Base-by-base conservation (phyloP, 75 land plant species). In the Selaginella moellendorffii region DNA sequence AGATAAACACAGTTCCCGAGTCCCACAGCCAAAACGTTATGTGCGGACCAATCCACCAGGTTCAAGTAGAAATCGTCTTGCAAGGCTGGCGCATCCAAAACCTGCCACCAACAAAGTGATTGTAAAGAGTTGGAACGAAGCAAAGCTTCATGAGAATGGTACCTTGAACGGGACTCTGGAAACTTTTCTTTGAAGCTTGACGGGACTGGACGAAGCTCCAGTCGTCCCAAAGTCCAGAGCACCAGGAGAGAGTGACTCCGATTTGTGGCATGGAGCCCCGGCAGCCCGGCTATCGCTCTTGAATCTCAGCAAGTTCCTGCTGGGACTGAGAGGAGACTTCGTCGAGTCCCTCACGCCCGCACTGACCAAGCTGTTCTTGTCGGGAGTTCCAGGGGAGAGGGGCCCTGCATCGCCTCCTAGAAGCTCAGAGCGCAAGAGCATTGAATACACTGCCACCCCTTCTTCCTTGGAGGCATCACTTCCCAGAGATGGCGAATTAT, bases 1-100 rank as follows among this genome's bases (percentile, higher is more conserved):
- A 95, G 78, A 68, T 95, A 95, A 24, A 95, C 99, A 78, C 88
- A 95, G 46, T 90, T 86, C 22, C 99, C 97, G 65, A 95, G 70
- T 2, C 59, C 59, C 8, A 56, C 59, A 21, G 59, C 59, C n/a
- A 56, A 19, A 2, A 56, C 59, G n/a, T 56, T 56, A 19, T 56
- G 59, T 21, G 59, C 19, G 8, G 59, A 56, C 59, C 59, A 56
- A 19, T 56, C 59, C n/a, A 56, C 59, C 5, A 56, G 59, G 19
- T 56, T 56, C 2, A 56, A 19, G 19, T 56, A 56, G n/a, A 56
- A 56, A 56, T 56, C 59, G 24, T 56, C 59, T 25, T 56, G 59
- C 25, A 56, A 24, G 8, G 59, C 59, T 9, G 59, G 59, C 9
- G 59, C 59, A 19, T 56, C 59, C 2, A 56, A 19, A 8, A 56